phyloP scores from a whole-genome alignment of 345 rosid species.

The Arabis hirsuta region DNA sequence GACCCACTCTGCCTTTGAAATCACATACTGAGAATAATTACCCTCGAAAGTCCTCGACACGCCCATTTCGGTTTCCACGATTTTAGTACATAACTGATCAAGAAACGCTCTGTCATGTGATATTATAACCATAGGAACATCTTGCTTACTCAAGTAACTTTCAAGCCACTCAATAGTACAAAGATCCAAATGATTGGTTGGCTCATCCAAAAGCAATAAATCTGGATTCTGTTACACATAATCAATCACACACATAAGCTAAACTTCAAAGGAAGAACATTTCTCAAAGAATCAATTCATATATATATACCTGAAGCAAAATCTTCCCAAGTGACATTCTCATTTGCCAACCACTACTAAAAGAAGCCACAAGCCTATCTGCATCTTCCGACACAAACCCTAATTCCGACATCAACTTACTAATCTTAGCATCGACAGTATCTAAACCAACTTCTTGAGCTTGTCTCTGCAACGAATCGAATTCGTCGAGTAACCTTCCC shows the following conservation, averaged over 20 bases:
- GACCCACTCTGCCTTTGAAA: constrained; percentile 73
- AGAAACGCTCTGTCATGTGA: constrained; percentile 96
- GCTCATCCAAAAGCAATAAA: constrained; percentile 91
- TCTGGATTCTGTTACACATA: constrained; percentile 67
- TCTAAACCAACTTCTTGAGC: constrained; percentile 78
- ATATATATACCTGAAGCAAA: constrained; percentile 69
- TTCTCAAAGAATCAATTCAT: neutral
- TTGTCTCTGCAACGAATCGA: constrained; percentile 78
- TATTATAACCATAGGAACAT: constrained; percentile 91
- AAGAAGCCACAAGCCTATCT: constrained; percentile 90
- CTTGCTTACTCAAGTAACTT: constrained; percentile 78
- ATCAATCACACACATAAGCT: constrained; percentile 25
- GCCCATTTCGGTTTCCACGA: constrained; percentile 95
- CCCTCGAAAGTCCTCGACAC: constrained; percentile 83
- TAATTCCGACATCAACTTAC: constrained; percentile 83
- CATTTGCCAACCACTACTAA: constrained; percentile 98
- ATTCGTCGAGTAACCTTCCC: constrained; percentile 94
- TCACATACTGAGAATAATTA: constrained; percentile 79
- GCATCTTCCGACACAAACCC: constrained; percentile 74
- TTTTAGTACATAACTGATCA: constrained; percentile 91
- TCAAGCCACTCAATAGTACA: constrained; percentile 96
- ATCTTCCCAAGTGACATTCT: constrained; percentile 98
- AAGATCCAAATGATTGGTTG: constrained; percentile 93
- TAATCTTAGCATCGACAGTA: constrained; percentile 69
- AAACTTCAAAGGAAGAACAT: neutral